Conservation (phyloP, 1,139 yeast species). For the Spathaspora sp. region DNA sequence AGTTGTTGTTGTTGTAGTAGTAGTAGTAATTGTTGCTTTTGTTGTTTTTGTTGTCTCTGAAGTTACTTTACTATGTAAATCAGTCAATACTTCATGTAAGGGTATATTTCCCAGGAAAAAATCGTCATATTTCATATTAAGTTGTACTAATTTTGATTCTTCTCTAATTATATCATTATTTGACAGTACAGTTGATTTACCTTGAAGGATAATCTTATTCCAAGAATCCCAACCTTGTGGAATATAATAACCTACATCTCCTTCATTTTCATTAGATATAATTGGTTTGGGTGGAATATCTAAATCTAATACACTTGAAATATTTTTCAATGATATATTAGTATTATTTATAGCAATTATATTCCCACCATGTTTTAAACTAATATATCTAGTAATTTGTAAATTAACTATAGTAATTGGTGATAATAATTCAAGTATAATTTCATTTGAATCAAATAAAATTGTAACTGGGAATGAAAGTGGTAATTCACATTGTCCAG, state of each 20-base stretch:
- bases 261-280: conserved; percentile 4
- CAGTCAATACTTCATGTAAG: neutral
- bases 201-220: conserved; percentile 47
- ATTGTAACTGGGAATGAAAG: conserved; percentile 18
- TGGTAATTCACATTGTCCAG: conserved; percentile 23
- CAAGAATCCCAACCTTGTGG: conserved; percentile 54
- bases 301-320: conserved; percentile 4
- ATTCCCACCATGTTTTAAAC: conserved; percentile 38
- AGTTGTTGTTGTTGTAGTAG: neutral
- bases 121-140: conserved; percentile 10
- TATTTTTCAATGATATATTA: conserved; percentile 11
- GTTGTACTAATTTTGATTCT: conserved; percentile 6
- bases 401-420: conserved; percentile 36
- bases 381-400: conserved; percentile 51
- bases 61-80: neutral
- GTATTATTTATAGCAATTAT: conserved; percentile 6
- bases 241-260: conserved; percentile 30
- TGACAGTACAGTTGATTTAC: conserved; percentile 25
- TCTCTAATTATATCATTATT: conserved; percentile 18
- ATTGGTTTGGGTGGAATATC: conserved; percentile 11
- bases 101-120: conserved; percentile 1
- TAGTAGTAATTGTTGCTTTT: too few relatives aligned
- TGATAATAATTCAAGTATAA: conserved; percentile 21
- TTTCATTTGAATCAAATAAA: conserved; percentile 17
- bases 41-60: neutral